phyloP scores from a whole-genome alignment of 2,329 filamentous ascomycete species.

The Leptographium radiaticola region DNA sequence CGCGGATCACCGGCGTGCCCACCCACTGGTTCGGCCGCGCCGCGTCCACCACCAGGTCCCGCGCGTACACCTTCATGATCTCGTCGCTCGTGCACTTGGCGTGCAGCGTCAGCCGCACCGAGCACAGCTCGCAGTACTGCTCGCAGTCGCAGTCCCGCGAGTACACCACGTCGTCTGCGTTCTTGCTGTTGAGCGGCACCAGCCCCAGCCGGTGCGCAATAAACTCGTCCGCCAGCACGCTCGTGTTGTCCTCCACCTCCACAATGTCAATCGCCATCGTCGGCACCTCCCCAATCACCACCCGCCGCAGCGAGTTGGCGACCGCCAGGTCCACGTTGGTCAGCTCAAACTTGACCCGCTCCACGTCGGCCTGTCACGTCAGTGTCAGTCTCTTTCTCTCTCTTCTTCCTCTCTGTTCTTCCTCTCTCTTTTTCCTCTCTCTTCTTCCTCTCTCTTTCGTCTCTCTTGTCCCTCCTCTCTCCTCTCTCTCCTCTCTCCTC shows the following conservation, averaged over 20 bases:
- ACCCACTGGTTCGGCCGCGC: conserved; percentile 60
- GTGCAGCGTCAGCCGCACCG: conserved; percentile 70
- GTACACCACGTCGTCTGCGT: conserved; percentile 72
- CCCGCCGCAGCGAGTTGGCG: conserved; percentile 81
- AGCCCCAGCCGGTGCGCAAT: conserved; percentile 85
- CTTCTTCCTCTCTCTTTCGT: too few relatives aligned
- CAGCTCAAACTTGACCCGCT: conserved; percentile 83
- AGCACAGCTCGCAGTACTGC: conserved; percentile 85
- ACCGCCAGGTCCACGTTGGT: conserved; percentile 80
- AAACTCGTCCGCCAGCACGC: conserved; percentile 94
- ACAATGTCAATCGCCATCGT: conserved; percentile 92
- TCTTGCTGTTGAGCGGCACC: conserved; percentile 74
- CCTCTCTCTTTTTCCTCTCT: too few relatives aligned
- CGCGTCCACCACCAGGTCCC: conserved; percentile 65
- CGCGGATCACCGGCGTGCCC: conserved; percentile 71
- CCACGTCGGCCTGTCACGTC: conserved; percentile 52
- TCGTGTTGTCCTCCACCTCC: conserved; percentile 84
- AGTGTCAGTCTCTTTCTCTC: not conserved
- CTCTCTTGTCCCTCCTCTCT: too few relatives aligned
- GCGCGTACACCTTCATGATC: conserved; percentile 87
- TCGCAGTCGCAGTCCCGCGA: conserved; percentile 95
- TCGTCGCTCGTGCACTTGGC: conserved; percentile 76
- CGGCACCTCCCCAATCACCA: conserved; percentile 87
- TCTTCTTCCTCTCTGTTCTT: too few relatives aligned
- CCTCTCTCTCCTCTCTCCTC: too few relatives aligned